Base-by-base conservation (phyloP, 2,329 filamentous ascomycete genomes). In the Cyanodermella asteris region DNA sequence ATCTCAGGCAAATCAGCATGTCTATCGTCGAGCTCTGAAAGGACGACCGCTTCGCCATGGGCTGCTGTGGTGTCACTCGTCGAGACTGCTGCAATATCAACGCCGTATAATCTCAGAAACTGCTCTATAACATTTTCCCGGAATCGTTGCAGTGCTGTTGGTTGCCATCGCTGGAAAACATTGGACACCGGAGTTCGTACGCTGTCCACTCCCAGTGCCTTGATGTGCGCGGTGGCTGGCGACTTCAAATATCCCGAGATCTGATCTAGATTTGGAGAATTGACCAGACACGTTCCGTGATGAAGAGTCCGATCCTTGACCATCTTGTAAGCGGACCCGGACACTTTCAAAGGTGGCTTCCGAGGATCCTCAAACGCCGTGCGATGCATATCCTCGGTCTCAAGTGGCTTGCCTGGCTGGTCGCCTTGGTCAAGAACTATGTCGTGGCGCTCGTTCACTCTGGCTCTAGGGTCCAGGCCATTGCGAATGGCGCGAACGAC, bases 301-400 rank as follows among this genome's bases (percentile, higher is more conserved):
- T 97, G 87, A 29, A 97, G 56, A 6, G 81, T 73, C 22, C 84
- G 63, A 24, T 66, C 54, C 13, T 76, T 61, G 0, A 77, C 93
- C 27, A 97, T 58, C 49, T 94, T 94, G 52, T 91, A 97, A 7
- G 87, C 87, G 1, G 81, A 93, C 2, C 87, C 87, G 0, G 81
- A 91, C 7, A 94, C 63, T 46, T 97, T 97, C 42, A 72, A 65
- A 2, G 61, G 57, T 18, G 43, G 41, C 7, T 20, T 33, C 16
- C 31, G 26, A 4, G 29, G 20, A 25, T 46, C 38, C 16, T 43
- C 36, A 37, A 54, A 57, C 13, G 51, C 43, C 23, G 55, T 55
- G 23, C 36, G 37, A 39, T 61, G 51, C 23, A 51, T 51, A 35
- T 59, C 45, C 21, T 29, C 20, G 27, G 29, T 13, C 32, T 41